Conservation (phyloP, 176 grass and related monocot genomes). For the Tuctoria greenei region DNA sequence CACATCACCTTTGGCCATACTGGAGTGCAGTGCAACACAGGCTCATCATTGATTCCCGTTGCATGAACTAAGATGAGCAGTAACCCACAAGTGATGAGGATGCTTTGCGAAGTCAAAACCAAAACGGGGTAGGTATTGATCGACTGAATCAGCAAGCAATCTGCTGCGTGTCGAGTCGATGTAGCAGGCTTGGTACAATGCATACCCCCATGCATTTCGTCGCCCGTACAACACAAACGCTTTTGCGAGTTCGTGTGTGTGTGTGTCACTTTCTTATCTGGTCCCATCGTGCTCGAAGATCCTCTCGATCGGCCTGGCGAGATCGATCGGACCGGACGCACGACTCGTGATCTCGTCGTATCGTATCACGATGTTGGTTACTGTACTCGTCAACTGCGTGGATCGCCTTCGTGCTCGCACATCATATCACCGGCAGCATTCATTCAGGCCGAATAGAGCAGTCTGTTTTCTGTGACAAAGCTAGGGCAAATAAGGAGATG, state of each 20-base stretch:
- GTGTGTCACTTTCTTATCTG: slow-evolving; percentile 37
- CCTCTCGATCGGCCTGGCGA: neutral
- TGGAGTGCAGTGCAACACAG: neutral
- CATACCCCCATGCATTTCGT: neutral
- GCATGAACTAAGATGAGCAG: neutral
- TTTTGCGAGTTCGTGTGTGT: slow-evolving; percentile 25
- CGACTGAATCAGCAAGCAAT: neutral
- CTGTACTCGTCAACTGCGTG: neutral
- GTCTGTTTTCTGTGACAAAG: neutral
- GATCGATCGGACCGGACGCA: slow-evolving; percentile 35
- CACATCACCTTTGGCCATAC: neutral
- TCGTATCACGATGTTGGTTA: neutral
- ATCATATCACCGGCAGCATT: neutral
- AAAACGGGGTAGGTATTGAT: neutral
- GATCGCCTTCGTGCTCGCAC: neutral
- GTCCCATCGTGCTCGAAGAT: neutral
- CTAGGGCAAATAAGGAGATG: neutral
- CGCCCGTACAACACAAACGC: neutral
- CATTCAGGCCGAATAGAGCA: neutral
- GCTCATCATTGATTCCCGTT: neutral
- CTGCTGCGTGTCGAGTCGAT: too few species aligned
- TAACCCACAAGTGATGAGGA: neutral
- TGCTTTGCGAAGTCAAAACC: neutral
- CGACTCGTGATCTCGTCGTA: slow-evolving; percentile 8
- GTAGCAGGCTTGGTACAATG: neutral